Conservation (phyloP, 2,329 filamentous ascomycete species). For the Mycocentrospora acerina region DNA sequence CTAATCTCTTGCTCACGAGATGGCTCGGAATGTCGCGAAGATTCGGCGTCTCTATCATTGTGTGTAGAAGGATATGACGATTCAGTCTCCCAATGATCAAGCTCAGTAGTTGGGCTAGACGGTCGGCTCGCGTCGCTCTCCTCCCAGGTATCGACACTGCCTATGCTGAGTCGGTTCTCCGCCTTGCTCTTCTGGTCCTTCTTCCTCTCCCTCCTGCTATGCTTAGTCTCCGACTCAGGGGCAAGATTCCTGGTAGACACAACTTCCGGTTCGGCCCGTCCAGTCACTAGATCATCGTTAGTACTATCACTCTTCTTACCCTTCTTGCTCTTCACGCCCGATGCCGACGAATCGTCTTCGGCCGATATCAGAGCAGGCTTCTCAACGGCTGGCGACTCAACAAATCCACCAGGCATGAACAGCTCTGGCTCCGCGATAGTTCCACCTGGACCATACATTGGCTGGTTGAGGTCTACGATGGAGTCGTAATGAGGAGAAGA, state of each 20-base stretch:
- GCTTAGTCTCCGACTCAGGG: conserved; percentile 26
- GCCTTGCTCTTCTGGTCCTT: conserved; percentile 30
- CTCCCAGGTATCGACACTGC: conserved; percentile 32
- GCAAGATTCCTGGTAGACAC: conserved; percentile 6
- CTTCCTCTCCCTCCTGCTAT: conserved; percentile 44
- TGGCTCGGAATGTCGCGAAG: neutral
- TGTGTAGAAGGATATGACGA: conserved; percentile 17
- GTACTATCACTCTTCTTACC: conserved; percentile 27
- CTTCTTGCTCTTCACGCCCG: conserved; percentile 27
- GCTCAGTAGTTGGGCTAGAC: conserved; percentile 30
- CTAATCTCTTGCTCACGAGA: conserved; percentile 1
- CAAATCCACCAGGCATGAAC: conserved; percentile 64
- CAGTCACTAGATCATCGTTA: conserved; percentile 22
- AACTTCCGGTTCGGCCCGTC: conserved; percentile 10
- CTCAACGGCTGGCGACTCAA: conserved; percentile 35
- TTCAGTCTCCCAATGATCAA: conserved; percentile 26
- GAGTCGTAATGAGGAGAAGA: conserved; percentile 46
- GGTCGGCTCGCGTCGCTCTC: conserved; percentile 27
- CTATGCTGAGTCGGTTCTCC: conserved; percentile 28
- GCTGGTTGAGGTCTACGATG: conserved; percentile 25
- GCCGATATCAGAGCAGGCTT: conserved; percentile 34
- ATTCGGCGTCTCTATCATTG: conserved; percentile 9
- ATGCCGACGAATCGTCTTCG: conserved; percentile 15
- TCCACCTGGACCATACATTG: no score
- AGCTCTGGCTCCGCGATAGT: conserved; percentile 58